These are phyloP conservation scores for Asterophora lycoperdoides DNA, from an alignment of 768 basidiomycete genomes.

Conservation along the genomic window DNA sequence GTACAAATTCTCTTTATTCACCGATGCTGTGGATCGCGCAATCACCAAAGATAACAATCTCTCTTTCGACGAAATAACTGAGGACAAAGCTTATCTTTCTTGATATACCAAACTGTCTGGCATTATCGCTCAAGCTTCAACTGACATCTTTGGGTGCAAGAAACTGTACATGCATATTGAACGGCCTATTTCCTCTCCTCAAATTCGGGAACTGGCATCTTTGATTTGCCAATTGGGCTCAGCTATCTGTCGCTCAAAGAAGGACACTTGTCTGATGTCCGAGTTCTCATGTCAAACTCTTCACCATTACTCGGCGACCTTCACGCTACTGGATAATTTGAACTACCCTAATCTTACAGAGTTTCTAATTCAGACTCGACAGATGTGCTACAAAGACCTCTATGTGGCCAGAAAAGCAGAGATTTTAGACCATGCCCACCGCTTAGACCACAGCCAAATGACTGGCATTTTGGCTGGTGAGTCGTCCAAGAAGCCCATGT, in stretches of 20 bases:
- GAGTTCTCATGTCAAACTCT: neutral
- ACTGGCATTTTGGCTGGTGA: neutral
- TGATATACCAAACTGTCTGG: neutral
- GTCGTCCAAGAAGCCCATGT: conserved; percentile 3
- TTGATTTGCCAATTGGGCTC: neutral
- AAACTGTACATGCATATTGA: neutral
- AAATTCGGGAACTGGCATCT: neutral
- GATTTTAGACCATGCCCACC: neutral
- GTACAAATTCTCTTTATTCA: neutral
- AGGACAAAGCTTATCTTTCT: neutral
- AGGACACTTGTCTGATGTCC: neutral
- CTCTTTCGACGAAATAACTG: neutral
- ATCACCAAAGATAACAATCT: neutral
- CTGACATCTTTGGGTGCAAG: neutral
- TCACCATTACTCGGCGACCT: neutral
- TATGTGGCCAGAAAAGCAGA: conserved; percentile 8
- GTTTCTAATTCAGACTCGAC: neutral
- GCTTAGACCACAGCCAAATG: neutral
- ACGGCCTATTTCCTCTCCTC: neutral
- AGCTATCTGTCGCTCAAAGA: neutral
- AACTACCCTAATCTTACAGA: neutral
- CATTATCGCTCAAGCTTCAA: neutral
- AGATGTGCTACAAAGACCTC: neutral
- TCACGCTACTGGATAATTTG: neutral
- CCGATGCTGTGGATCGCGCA: conserved; percentile 1